Conservation (phyloP, 1,139 yeast species). For the Insectozyma bohioensis region DNA sequence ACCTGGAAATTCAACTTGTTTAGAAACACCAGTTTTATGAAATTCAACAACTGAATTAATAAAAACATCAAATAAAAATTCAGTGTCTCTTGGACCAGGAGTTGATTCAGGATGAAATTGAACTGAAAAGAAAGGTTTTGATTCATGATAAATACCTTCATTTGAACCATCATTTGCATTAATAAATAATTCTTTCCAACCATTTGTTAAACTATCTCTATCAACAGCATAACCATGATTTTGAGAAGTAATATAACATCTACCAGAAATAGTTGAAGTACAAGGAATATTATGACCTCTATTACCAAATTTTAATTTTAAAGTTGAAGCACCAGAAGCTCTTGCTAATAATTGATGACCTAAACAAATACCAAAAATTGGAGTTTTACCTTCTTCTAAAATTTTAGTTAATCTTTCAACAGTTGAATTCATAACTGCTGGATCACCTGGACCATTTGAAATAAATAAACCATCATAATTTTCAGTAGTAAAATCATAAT, state of each 20-base stretch:
- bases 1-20: slow-evolving; percentile 81
- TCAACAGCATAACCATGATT: slow-evolving; percentile 99
- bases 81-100: slow-evolving; percentile 99
- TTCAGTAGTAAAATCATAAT: slow-evolving; percentile 77
- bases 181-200: slow-evolving; percentile 93
- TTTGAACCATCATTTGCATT: slow-evolving; percentile 97
- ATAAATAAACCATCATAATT: slow-evolving; percentile 92
- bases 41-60: slow-evolving; percentile 74
- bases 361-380: slow-evolving; percentile 95
- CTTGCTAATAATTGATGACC: slow-evolving; percentile 98
- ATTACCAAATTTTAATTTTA: slow-evolving; percentile 95
- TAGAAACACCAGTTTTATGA: slow-evolving; percentile 53
- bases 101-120: slow-evolving; percentile 99
- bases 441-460: slow-evolving; percentile 99
- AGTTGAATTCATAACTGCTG: slow-evolving; percentile 73
- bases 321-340: slow-evolving; percentile 91
- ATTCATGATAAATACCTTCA: slow-evolving; percentile 94
- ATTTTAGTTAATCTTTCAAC: slow-evolving; percentile 59
- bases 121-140: slow-evolving; percentile 93
- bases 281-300: slow-evolving; percentile 99
- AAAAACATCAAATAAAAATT: slow-evolving; percentile 92
- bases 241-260: slow-evolving; percentile 98
- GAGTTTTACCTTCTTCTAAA: slow-evolving; percentile 63
- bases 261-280: slow-evolving; percentile 87
- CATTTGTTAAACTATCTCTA: slow-evolving; percentile 63